Evolutionary conservation across 1,139 yeast genomes (phyloP), one percentile per base, ranked within the genome.

Genomic region (Suhomyces wounanorum): DNA sequence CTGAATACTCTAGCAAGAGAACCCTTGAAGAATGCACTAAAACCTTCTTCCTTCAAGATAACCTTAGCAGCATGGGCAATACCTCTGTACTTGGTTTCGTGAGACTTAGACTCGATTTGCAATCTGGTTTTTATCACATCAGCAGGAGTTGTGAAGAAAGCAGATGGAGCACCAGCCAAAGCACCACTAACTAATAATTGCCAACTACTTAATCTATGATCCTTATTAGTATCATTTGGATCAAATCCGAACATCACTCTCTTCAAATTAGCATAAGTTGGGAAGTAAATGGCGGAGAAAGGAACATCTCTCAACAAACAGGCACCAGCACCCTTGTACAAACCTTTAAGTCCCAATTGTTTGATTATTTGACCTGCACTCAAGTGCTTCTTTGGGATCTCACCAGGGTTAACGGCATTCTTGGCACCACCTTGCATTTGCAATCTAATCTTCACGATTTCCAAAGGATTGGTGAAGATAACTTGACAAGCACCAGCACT

Each of bases 401-500:
- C 79, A 46, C 80, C 81, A 1, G 79, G 75, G 25, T 61, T 63
- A 25, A 64, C 59, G 4, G 28, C 45, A 60, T 77, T 62, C 54
- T 77, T 78, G 64, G 85, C 88, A 49, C 77, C 76, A 59, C 98
- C 97, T 75, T 89, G 96, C 70, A 94, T 92, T 73, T 94, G 99
- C 55, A 94, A 79, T 68, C 98, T 82, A 64, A 94, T 94, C 71
- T 94, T 94, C 53, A 95, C 97, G 64, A 94, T 91, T 72, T 94
- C 99, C 59, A 94, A 78, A 13, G 99, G 99, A 68, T 94, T 94
- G 40, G 98, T 94, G 75, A 94, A 92, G 25, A 94, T 79, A 47
- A 94, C 99, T 72, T 94, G 99, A 72, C 97, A 92, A 2, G 89
- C 96, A 68, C 99, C 99, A 14, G 99, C 99, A 49, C 87, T 76